Evolutionary conservation across 768 basidiomycete species (phyloP).

Genomic region (Sarcodon aspratus): DNA sequence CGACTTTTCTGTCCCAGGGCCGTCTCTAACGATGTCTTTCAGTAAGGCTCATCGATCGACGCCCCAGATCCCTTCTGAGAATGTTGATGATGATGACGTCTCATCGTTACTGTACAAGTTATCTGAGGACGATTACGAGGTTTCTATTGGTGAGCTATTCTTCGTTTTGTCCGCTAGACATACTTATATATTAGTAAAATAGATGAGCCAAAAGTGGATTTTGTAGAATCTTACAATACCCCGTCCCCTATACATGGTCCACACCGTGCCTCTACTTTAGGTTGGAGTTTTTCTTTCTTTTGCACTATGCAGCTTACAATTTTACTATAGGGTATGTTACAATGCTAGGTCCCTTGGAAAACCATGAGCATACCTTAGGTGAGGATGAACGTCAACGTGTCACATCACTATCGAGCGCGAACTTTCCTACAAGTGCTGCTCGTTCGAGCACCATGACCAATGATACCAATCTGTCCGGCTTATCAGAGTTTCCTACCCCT

Average conservation of each 20-base stretch:
- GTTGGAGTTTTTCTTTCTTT: neutral
- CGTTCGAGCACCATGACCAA: conserved; percentile 53
- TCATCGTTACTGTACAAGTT: conserved; percentile 20
- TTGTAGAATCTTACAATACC: conserved; percentile 37
- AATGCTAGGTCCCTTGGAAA: conserved; percentile 9
- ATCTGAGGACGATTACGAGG: conserved; percentile 28
- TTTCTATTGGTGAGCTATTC: conserved; percentile 16
- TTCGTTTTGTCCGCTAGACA: neutral
- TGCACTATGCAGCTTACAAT: too few relatives aligned
- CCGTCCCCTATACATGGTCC: conserved; percentile 31
- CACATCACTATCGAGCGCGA: conserved; percentile 7
- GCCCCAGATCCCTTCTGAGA: conserved; percentile 20
- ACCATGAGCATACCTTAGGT: conserved; percentile 1
- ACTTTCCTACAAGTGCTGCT: conserved; percentile 19
- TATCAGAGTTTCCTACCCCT: conserved; percentile 65
- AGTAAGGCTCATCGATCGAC: conserved; percentile 15
- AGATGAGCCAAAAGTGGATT: conserved; percentile 40
- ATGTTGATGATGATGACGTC: conserved; percentile 21
- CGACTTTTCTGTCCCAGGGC: conserved; percentile 2
- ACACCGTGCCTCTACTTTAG: conserved; percentile 21
- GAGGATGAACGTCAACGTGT: conserved; percentile 4
- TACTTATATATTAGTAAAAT: neutral
- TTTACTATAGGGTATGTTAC: too few relatives aligned
- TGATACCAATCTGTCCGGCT: conserved; percentile 53
- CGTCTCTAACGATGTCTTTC: conserved; percentile 18